These are phyloP conservation scores for Coemansia umbellata DNA, from an alignment of 192 early-diverging fungal genomes.

Conservation along the genomic window DNA sequence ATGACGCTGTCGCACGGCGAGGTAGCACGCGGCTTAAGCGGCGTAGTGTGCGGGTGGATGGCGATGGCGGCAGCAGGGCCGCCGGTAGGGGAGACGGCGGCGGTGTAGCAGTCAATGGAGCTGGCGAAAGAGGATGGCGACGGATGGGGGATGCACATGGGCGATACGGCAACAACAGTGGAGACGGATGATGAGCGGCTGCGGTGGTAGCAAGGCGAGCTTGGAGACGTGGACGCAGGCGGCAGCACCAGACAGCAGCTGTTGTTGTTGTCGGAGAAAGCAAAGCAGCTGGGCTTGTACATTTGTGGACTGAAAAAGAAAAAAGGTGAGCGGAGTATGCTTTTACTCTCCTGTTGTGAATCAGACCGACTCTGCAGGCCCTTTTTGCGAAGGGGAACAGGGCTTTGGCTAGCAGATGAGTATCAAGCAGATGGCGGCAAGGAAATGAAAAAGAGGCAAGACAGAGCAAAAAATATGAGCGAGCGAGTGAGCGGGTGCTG, in stretches of 20 bases:
- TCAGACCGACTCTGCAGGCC: too few relatives aligned
- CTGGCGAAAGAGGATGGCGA: background rate
- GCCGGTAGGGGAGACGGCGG: background rate
- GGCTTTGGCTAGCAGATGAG: too few relatives aligned
- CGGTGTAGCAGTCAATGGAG: background rate
- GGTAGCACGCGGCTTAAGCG: background rate
- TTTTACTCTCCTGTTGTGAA: too few relatives aligned
- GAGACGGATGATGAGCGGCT: background rate
- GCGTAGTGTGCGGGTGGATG: background rate
- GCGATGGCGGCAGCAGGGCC: constrained; percentile 2
- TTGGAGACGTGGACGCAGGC: background rate
- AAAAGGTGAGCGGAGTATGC: too few relatives aligned
- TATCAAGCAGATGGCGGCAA: too few relatives aligned
- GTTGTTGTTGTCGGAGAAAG: too few relatives aligned
- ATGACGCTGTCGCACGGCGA: constrained; percentile 10
- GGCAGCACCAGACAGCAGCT: background rate
- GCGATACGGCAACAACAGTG: background rate
- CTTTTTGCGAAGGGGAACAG: too few relatives aligned
- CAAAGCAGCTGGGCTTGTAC: constrained; percentile 1
- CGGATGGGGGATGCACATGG: constrained; percentile 25
- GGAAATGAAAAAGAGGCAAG: background rate
- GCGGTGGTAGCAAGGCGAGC: background rate
- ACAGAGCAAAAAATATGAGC: too few relatives aligned
- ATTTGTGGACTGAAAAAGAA: background rate
- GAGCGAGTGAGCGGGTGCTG: too few relatives aligned